phyloP scores from a whole-genome alignment of 257 asterid genomes.

The Hygrophila difformis region DNA sequence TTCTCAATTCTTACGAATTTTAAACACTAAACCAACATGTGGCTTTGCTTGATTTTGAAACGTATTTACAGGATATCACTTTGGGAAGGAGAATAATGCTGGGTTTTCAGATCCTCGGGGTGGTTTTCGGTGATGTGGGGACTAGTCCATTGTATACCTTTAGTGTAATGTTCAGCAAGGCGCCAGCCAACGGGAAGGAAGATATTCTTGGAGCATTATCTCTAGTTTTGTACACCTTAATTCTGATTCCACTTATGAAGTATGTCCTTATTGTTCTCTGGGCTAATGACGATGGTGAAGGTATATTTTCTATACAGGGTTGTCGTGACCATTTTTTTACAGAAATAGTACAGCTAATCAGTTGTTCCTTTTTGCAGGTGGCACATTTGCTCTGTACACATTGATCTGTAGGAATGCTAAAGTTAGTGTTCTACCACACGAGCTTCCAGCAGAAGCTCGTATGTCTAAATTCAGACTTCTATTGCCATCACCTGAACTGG shows the following conservation, averaged over 20 bases:
- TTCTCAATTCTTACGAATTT: background rate
- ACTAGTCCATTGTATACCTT: slow-evolving; percentile 96
- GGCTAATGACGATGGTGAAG: slow-evolving; percentile 99
- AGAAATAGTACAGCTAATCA: background rate
- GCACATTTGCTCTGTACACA: slow-evolving; percentile 96
- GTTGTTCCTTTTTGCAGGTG: slow-evolving; percentile 49
- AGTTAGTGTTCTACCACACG: slow-evolving; percentile 93
- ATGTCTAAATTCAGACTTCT: slow-evolving; percentile 91
- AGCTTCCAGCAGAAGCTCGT: slow-evolving; percentile 84
- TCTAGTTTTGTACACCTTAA: slow-evolving; percentile 79
- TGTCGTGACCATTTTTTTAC: slow-evolving; percentile 18
- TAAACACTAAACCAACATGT: background rate
- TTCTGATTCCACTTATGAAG: slow-evolving; percentile 79
- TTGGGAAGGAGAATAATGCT: slow-evolving; percentile 63
- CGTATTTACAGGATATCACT: slow-evolving; percentile 57
- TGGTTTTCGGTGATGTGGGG: slow-evolving; percentile 96
- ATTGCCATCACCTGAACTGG: slow-evolving; percentile 98
- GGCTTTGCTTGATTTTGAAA: slow-evolving; percentile 23
- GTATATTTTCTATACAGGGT: slow-evolving; percentile 27
- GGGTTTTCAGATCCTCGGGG: slow-evolving; percentile 91
- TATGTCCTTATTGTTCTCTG: slow-evolving; percentile 89
- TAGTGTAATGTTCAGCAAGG: slow-evolving; percentile 99
- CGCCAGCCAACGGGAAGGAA: slow-evolving; percentile 77
- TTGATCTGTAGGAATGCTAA: slow-evolving; percentile 97
- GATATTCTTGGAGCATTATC: slow-evolving; percentile 90